Conservation (phyloP, 345 rosid genomes). For the Stellera chamaejasme region DNA sequence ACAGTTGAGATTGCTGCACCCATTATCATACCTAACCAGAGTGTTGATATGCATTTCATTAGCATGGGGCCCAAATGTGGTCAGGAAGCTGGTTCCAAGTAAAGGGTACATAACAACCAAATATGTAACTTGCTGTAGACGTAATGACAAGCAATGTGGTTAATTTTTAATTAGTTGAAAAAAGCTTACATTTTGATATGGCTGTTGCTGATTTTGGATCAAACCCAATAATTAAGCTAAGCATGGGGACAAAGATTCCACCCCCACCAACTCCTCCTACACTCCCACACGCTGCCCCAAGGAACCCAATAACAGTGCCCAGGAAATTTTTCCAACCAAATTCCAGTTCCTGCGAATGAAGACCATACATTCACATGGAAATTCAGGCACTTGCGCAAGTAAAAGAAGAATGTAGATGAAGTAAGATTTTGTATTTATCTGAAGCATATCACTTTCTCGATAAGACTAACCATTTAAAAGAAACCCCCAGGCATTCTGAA, state of each 20-base stretch:
- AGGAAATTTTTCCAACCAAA: constrained; percentile 38
- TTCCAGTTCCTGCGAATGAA: constrained; percentile 29
- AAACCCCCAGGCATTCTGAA: background rate
- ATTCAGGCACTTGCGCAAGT: no score
- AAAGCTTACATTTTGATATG: constrained; percentile 41
- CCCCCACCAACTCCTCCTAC: constrained; percentile 51
- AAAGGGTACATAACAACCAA: no score
- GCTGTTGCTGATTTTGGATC: constrained; percentile 48
- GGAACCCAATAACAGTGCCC: constrained; percentile 36
- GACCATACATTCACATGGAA: background rate
- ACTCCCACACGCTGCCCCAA: constrained; percentile 46
- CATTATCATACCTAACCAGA: constrained; percentile 41
- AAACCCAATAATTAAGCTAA: constrained; percentile 35
- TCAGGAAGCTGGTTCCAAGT: no score
- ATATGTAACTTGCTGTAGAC: no score
- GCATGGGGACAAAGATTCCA: constrained; percentile 51
- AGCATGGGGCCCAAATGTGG: no score
- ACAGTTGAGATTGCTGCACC: constrained; percentile 54
- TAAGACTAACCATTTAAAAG: no score
- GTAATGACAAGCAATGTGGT: no score
- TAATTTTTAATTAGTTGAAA: no score
- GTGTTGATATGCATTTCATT: background rate
- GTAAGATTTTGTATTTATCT: no score
- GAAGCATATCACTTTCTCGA: no score
- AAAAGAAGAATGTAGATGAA: no score